phyloP scores from a whole-genome alignment of 2,329 filamentous ascomycete species.

The Domatiomyces catenatus region DNA sequence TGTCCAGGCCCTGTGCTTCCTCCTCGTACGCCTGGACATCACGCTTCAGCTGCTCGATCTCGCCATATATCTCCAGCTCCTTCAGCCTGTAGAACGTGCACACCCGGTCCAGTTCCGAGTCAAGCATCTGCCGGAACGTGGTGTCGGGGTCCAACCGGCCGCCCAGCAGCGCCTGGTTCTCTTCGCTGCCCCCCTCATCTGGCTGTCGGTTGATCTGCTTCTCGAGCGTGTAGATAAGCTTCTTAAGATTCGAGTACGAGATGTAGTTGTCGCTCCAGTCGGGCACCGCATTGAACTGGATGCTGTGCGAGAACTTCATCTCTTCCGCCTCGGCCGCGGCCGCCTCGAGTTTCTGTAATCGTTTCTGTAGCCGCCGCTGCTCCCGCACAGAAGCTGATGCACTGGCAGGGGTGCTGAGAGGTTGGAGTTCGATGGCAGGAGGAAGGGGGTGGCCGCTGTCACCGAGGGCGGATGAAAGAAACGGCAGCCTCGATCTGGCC shows the following conservation, averaged over 20 bases:
- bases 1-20: constrained; percentile 33
- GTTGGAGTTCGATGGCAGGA: constrained; percentile 8
- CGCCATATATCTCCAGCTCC: constrained; percentile 70
- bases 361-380: constrained; percentile 6
- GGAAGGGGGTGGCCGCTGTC: constrained; percentile 1
- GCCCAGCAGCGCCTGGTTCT: constrained; percentile 68
- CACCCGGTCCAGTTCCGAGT: constrained; percentile 86
- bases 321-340: constrained; percentile 15
- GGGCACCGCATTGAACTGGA: constrained; percentile 99
- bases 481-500: constrained; percentile 2
- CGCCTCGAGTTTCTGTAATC: constrained; percentile 13
- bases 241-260: constrained; percentile 96
- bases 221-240: constrained; percentile 92
- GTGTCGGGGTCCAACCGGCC: constrained; percentile 56
- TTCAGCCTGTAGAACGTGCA: constrained; percentile 80
- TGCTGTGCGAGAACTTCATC: constrained; percentile 99
- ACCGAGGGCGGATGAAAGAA: neutral
- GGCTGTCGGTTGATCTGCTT: constrained; percentile 55
- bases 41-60: constrained; percentile 59
- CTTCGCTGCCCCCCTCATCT: constrained; percentile 48
- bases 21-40: constrained; percentile 58
- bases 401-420: constrained; percentile 1
- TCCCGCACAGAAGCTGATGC: neutral
- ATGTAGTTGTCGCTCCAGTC: constrained; percentile 99
- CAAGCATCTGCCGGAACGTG: constrained; percentile 66